Percentiles rank a stretch among this genome's conserved stretches.
Conservation (phyloP, 1,284 basidiomycete species). For the Fomitopsis schrenkii region DNA sequence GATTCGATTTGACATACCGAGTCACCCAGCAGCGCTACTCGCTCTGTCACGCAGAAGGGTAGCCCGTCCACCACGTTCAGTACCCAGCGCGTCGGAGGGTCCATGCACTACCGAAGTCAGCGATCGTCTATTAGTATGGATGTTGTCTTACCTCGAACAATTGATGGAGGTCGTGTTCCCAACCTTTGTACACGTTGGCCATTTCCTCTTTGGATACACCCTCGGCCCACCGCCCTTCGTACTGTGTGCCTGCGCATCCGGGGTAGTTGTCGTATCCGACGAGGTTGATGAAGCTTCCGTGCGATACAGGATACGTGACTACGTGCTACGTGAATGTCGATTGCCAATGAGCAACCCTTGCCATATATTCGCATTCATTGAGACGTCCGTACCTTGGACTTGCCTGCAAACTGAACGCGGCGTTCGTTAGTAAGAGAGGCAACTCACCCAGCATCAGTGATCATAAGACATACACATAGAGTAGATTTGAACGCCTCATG, state of each 20-base stretch:
- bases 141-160: constrained; percentile 16
- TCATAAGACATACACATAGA: constrained; percentile 12
- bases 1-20: constrained; percentile 11
- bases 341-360: neutral
- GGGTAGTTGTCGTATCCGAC: constrained; percentile 17
- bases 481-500: constrained; percentile 26
- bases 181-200: constrained; percentile 15
- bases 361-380: neutral
- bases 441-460: neutral
- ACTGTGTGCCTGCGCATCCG: constrained; percentile 15
- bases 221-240: constrained; percentile 19
- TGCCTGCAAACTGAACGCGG: constrained; percentile 36
- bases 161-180: constrained; percentile 21
- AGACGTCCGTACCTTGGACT: constrained; percentile 31
- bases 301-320: constrained; percentile 24
- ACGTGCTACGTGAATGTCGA: constrained; percentile 17
- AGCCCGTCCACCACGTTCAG: constrained; percentile 19
- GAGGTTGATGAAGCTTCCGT: constrained; percentile 32
- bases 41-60: constrained; percentile 17
- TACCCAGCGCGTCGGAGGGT: constrained; percentile 21
- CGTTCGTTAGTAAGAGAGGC: neutral
- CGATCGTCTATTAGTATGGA: too few species aligned
- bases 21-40: constrained; percentile 22
- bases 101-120: constrained; percentile 13
- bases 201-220: constrained; percentile 20